Base-by-base conservation (phyloP, 805 yeast genomes). In the Suhomyces xylopsoci region DNA sequence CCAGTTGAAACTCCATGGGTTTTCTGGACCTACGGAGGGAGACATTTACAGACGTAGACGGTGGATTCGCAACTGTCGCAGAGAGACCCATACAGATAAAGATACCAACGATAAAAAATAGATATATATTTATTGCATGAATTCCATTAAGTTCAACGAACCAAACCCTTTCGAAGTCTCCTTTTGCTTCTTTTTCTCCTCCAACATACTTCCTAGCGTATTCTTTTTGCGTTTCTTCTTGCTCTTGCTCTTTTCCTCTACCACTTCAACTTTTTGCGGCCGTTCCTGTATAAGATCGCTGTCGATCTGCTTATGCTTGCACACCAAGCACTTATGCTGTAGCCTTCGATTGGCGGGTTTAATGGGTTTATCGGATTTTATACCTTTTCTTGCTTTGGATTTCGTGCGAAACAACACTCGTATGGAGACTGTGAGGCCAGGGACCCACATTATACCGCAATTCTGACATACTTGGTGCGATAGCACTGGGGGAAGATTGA, bases 1-100 rank as follows among this genome's bases (percentile, higher is more conserved):
- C 25, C 25, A 22, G 5, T 22, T 28, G 26, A 15, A 28, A 20
- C 50, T 45, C 14, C 52, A 28, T 7, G 50, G 34, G 12, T 10
- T n/a, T 1, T 2, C 9, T 19, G 41, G 20, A 36, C 42, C n/a
- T 38, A 34, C n/a, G 34, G 45, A 26, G 51, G 53, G 81, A 57
- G 74, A 85, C 55, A 50, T 68, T 5, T 69, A 64, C 61, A 73
- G 92, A 58, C 74, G 93, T 62, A 74, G 93, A 61, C 76, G 90
- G 65, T 87, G 92, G 92, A 69, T 81, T 2, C 68, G 89, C 50
- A 64, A 62, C 50, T 77, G 79, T 54, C 62, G 50, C 5, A 55
- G 66, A 10, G 61, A 50, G 47, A 26, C 25, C 9, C 12, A 38
- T 38, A 38, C 7, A 38, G 42, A 38, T 8, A 38, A 19, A 10